Percentiles rank a stretch among this genome's conserved stretches.
Evolutionary conservation across 345 rosid species (phyloP).

Genomic region (Salix brachista): DNA sequence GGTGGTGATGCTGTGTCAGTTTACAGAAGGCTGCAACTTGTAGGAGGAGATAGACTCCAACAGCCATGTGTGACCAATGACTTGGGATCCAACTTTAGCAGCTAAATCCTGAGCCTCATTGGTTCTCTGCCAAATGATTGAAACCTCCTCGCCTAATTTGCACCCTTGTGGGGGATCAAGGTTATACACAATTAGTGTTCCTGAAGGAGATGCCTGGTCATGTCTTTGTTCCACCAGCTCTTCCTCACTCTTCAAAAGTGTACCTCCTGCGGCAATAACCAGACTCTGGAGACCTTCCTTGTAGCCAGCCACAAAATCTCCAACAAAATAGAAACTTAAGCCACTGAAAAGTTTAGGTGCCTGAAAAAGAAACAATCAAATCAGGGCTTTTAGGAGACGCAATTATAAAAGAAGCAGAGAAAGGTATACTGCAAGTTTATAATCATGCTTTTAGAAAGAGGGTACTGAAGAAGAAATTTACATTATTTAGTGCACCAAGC

Average conservation of each 20-base stretch:
- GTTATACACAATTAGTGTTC: conserved; percentile 54
- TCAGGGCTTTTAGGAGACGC: not conserved
- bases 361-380: conserved; percentile 35
- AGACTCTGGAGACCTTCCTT: conserved; percentile 61
- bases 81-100: conserved; percentile 37
- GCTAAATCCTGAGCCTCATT: conserved; percentile 67
- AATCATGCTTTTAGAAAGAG: not conserved
- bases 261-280: conserved; percentile 64
- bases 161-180: conserved; percentile 58
- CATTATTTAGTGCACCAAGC: conserved; percentile 51
- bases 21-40: conserved; percentile 42
- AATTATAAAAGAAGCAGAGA: not conserved
- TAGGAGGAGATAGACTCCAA: conserved; percentile 78
- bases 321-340: conserved; percentile 51
- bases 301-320: conserved; percentile 55
- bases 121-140: conserved; percentile 61
- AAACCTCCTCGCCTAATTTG: conserved; percentile 62
- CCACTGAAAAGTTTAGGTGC: conserved; percentile 67
- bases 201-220: conserved; percentile 11
- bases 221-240: conserved; percentile 24
- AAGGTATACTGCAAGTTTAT: not conserved
- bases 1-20: conserved; percentile 4
- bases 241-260: conserved; percentile 39
- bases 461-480: conserved; percentile 22
- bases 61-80: conserved; percentile 70